Evolutionary conservation across 768 basidiomycete genomes (phyloP).

Genomic region (Leccinum subgranulosum): DNA sequence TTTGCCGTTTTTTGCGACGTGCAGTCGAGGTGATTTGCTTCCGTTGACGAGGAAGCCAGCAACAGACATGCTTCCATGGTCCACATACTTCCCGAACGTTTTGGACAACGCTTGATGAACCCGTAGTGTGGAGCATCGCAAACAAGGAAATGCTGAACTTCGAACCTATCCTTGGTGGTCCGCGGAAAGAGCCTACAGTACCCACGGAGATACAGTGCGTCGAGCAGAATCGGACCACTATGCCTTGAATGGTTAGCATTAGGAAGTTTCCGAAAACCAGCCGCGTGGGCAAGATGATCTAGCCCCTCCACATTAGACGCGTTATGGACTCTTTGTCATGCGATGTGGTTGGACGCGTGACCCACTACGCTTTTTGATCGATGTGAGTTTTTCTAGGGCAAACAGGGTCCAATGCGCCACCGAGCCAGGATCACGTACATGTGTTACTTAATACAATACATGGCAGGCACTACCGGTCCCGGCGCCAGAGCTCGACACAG

Average conservation of each 20-base stretch:
- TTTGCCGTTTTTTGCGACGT: slow-evolving; percentile 4
- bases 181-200: not conserved
- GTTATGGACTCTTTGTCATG: not conserved
- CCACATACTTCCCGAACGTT: not conserved
- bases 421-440: not conserved
- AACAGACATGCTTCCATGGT: not conserved
- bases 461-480: not conserved
- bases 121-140: slow-evolving; percentile 1
- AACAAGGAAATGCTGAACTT: slow-evolving; percentile 6
- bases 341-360: not conserved
- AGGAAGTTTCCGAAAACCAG: not conserved
- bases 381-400: not conserved
- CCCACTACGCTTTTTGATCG: not conserved
- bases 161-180: slow-evolving; percentile 7
- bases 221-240: not conserved
- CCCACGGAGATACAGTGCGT: not conserved
- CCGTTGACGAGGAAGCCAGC: slow-evolving; percentile 6
- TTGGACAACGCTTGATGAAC: slow-evolving; percentile 8
- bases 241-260: not conserved
- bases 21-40: not conserved
- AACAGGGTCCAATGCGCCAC: not conserved
- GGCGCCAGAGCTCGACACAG: not conserved
- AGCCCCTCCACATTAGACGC: not conserved
- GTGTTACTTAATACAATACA: not conserved
- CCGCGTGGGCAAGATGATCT: not conserved